Evolutionary conservation across 495 filamentous ascomycete genomes (phyloP), one percentile per base, ranked within the genome.

Genomic region (Penicillium fimorum): DNA sequence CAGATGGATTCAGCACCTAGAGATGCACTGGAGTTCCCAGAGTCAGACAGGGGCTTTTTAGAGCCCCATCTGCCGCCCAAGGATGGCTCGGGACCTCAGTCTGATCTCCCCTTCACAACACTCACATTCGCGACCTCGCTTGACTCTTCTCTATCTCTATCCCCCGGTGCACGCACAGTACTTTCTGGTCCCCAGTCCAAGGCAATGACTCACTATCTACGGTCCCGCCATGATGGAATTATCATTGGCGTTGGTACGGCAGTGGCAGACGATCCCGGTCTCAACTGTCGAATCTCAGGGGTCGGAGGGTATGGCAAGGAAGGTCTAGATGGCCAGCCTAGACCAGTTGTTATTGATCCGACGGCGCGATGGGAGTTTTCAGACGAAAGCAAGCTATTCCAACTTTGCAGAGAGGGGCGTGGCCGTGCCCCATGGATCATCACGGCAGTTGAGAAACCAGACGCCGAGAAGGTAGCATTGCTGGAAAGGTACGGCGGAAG

Each of bases 121-220:
- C 78, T 97, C 51, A 96, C 93, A 49, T 97, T 89, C 70, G 93
- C 93, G 40, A 84, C 84, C 24, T 96, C 91, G 2, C 84, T 97
- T 47, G 93, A 97, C 70, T 86, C 85, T 13, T 80, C 82, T 27
- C 70, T 97, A 42, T 80, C 90, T 7, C 72, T 92, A 5, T 76
- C 84, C 0, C 91, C 90, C 1, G 91, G 91, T 18, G 73, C 79
- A 35, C 86, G 84, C 55, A 96, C 92, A 2, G 69, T 77, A 0
- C 84, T 97, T 4, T 96, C 92, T 1, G 91, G 92, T 5, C 83
- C 86, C 0, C 76, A 85, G 44, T 87, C 90, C 18, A 96, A 96
- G 68, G 85, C 87, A 40, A 91, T 97, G 87, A 97, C 93, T 10
- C 93, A 97, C 67, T 91, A 87, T 66, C 83, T 97, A 6, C 90